Percentiles rank a stretch among this genome's conserved stretches.
These are phyloP conservation scores for Populus hybrid DNA, from an alignment of 441 rosid species.

Conservation along the genomic window DNA sequence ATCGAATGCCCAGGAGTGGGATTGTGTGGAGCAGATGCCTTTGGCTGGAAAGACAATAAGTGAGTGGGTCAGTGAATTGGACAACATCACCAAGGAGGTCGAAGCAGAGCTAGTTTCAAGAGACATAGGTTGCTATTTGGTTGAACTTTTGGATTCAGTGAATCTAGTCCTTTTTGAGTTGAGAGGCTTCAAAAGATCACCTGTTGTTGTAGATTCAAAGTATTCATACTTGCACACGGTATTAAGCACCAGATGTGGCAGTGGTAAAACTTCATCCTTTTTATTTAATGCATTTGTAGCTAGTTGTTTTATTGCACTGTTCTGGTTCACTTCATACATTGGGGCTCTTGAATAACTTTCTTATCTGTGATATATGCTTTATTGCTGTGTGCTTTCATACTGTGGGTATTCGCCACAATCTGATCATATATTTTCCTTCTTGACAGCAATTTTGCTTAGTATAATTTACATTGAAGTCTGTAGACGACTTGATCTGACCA, in stretches of 20 bases:
- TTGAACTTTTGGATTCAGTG: constrained; percentile 75
- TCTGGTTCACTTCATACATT: neutral
- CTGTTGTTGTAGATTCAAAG: constrained; percentile 60
- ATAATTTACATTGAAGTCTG: constrained; percentile 92
- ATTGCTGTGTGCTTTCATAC: constrained; percentile 1
- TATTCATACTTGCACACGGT: constrained; percentile 73
- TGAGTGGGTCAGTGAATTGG: constrained; percentile 68
- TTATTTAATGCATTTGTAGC: constrained; percentile 21
- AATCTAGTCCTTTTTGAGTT: constrained; percentile 70
- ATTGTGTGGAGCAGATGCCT: constrained; percentile 50
- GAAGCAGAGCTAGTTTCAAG: constrained; percentile 77
- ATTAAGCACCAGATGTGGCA: constrained; percentile 64
- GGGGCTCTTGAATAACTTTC: neutral
- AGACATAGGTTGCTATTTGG: constrained; percentile 74
- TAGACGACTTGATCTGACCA: constrained; percentile 59
- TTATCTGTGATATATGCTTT: neutral
- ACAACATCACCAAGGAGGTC: constrained; percentile 65
- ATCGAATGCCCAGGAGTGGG: constrained; percentile 38
- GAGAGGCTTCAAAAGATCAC: constrained; percentile 74
- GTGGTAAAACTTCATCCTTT: constrained; percentile 45
- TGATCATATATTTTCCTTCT: constrained; percentile 20
- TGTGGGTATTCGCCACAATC: constrained; percentile 1
- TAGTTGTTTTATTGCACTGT: constrained; percentile 6
- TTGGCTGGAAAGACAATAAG: constrained; percentile 60
- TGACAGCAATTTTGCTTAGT: constrained; percentile 83